phyloP scores from a whole-genome alignment of 208 protist species.

The Acanthamoeba culbertsoni region DNA sequence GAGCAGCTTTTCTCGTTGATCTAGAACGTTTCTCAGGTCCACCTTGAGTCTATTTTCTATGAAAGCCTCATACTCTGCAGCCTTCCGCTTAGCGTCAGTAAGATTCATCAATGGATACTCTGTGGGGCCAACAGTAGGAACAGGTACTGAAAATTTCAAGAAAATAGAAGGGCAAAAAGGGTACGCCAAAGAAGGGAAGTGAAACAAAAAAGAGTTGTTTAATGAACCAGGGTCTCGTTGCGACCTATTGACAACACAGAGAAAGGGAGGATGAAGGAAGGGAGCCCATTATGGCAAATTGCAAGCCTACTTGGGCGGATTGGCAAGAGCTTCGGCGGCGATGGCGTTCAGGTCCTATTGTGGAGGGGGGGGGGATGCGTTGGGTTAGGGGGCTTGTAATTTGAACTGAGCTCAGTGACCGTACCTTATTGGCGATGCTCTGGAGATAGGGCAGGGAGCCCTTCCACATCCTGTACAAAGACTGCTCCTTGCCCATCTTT shows the following conservation, averaged over 20 bases:
- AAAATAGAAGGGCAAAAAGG: not conserved
- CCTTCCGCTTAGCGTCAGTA: not conserved
- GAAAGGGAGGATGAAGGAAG: not conserved
- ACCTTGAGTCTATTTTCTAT: not conserved
- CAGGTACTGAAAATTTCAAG: not conserved
- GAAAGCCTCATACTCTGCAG: not conserved
- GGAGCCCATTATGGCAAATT: too few relatives aligned
- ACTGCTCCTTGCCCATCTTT: not conserved
- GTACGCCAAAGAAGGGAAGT: not conserved
- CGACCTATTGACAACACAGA: too few relatives aligned
- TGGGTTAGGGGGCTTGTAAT: not conserved
- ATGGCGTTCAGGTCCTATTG: not conserved
- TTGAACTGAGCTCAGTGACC: not conserved
- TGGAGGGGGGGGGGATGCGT: not conserved
- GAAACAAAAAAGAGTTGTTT: too few relatives aligned
- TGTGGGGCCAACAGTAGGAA: too few relatives aligned
- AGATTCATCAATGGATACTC: not conserved
- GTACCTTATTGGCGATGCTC: constrained; percentile 3
- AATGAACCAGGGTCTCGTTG: too few relatives aligned
- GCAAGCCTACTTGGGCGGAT: not conserved
- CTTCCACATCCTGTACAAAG: not conserved
- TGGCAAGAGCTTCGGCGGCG: not conserved
- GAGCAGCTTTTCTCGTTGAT: not conserved
- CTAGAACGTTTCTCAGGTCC: not conserved
- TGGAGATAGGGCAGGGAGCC: not conserved